Conservation (phyloP, 495 filamentous ascomycete species). For the Achaetomiella virescens region DNA sequence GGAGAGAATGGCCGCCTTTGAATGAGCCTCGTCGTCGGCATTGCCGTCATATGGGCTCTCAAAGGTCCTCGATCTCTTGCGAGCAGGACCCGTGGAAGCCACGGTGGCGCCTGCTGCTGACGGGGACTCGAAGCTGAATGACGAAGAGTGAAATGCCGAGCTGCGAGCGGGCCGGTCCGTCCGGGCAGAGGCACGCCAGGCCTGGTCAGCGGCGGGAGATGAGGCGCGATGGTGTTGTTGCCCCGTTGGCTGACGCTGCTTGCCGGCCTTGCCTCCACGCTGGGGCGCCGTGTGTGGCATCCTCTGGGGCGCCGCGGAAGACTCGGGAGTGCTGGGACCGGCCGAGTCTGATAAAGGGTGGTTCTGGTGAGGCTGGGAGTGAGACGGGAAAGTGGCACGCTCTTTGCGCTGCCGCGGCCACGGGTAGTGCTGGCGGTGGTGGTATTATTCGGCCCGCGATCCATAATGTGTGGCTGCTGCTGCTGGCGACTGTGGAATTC, state of each 20-base stretch:
- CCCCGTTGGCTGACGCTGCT: not conserved
- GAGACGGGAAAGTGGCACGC: conserved; percentile 21
- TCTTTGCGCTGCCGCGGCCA: conserved; percentile 28
- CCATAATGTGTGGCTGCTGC: conserved; percentile 17
- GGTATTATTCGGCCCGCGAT: conserved; percentile 23
- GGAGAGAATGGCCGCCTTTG: conserved; percentile 43
- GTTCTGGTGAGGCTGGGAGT: conserved; percentile 6
- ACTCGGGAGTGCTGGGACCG: conserved; percentile 5
- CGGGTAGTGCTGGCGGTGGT: conserved; percentile 18
- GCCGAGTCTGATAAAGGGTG: not conserved
- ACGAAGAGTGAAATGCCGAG: conserved; percentile 20
- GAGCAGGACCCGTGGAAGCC: conserved; percentile 12
- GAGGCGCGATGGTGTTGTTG: conserved; percentile 19
- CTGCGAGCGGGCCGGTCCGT: conserved; percentile 22
- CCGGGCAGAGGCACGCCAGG: not conserved
- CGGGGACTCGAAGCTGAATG: conserved; percentile 26
- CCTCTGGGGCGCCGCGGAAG: conserved; percentile 2
- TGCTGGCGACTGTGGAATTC: conserved; percentile 13
- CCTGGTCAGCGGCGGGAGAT: conserved; percentile 15
- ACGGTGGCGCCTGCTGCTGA: conserved; percentile 26
- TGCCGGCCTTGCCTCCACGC: conserved; percentile 16
- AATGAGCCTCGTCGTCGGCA: conserved; percentile 31
- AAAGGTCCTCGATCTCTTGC: conserved; percentile 34
- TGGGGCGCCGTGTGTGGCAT: conserved; percentile 11
- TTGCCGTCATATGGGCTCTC: conserved; percentile 24